A percentile compares a stretch with the other conserved stretches of the same genome.
Evolutionary conservation across 805 yeast genomes (phyloP).

Genomic region (Lachancea waltii): DNA sequence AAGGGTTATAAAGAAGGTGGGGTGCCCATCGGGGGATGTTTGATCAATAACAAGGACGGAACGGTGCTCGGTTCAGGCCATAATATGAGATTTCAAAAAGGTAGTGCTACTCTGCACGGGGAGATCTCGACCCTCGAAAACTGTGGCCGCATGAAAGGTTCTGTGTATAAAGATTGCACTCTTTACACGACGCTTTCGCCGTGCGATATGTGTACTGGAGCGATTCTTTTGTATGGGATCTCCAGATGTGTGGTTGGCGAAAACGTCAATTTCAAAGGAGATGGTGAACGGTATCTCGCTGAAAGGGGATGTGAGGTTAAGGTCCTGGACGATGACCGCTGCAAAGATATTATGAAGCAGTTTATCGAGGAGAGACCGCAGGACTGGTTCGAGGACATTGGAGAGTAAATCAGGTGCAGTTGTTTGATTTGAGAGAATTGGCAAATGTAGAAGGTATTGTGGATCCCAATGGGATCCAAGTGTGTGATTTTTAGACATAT

Average conservation of each 20-base stretch:
- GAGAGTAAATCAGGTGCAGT: too few species aligned
- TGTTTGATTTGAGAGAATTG: too few species aligned
- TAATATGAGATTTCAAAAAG: constrained; percentile 81
- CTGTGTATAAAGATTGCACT: constrained; percentile 75
- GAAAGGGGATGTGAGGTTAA: constrained; percentile 68
- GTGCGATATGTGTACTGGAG: constrained; percentile 94
- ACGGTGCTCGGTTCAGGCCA: constrained; percentile 82
- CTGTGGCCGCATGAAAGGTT: constrained; percentile 83
- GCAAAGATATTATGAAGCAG: constrained; percentile 65
- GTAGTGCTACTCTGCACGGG: constrained; percentile 82
- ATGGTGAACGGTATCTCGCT: constrained; percentile 66
- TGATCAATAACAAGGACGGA: constrained; percentile 52
- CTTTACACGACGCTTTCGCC: constrained; percentile 91
- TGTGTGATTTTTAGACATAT: too few species aligned
- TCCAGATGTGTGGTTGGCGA: constrained; percentile 87
- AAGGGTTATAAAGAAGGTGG: constrained; percentile 78
- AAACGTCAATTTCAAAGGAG: constrained; percentile 69
- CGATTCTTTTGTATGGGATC: constrained; percentile 81
- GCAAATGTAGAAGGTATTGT: too few species aligned
- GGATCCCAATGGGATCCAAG: too few species aligned
- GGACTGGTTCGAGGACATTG: constrained; percentile 80
- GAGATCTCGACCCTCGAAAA: constrained; percentile 85
- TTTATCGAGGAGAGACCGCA: constrained; percentile 75
- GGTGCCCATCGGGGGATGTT: constrained; percentile 60
- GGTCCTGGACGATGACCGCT: constrained; percentile 50